These are phyloP conservation scores for Sporothrix variecibatus DNA, from an alignment of 2,329 filamentous ascomycete species.

Conservation along the genomic window DNA sequence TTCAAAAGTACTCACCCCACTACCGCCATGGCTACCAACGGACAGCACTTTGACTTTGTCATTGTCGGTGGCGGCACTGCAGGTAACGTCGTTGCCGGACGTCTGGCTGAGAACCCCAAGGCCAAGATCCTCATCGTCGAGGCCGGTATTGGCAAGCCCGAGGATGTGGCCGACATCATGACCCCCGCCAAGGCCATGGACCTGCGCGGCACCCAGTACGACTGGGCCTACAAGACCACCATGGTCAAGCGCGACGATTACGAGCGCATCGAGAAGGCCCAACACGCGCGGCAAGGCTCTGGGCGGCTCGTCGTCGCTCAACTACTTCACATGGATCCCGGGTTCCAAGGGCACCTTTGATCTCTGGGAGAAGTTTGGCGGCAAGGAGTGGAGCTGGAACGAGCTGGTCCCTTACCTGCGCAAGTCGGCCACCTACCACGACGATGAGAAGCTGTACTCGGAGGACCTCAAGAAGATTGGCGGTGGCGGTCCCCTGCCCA, in stretches of 20 bases:
- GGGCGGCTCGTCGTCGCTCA: slow-evolving; percentile 59
- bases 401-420: slow-evolving; percentile 52
- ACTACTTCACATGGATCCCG: slow-evolving; percentile 66
- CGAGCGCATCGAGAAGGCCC: slow-evolving; percentile 61
- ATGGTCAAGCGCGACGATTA: slow-evolving; percentile 62
- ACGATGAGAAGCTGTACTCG: slow-evolving; percentile 51
- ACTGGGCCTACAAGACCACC: slow-evolving; percentile 64
- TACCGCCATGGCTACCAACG: slow-evolving; percentile 44
- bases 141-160: slow-evolving; percentile 51
- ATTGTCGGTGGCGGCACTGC: slow-evolving; percentile 49
- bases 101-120: slow-evolving; percentile 53
- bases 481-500: slow-evolving; percentile 51
- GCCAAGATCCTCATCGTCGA: slow-evolving; percentile 51
- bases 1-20: not conserved
- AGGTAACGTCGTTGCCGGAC: slow-evolving; percentile 51
- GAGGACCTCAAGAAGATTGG: slow-evolving; percentile 54
- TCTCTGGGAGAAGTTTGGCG: slow-evolving; percentile 71
- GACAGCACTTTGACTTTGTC: slow-evolving; percentile 43
- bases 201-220: slow-evolving; percentile 56
- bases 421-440: slow-evolving; percentile 60
- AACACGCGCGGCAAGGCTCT: slow-evolving; percentile 63
- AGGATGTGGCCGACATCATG: slow-evolving; percentile 52
- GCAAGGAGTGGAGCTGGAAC: slow-evolving; percentile 65
- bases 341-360: slow-evolving; percentile 62
- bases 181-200: slow-evolving; percentile 56